These are phyloP conservation scores for Lepidium campestre DNA, from an alignment of 441 rosid species.

Conservation along the genomic window DNA sequence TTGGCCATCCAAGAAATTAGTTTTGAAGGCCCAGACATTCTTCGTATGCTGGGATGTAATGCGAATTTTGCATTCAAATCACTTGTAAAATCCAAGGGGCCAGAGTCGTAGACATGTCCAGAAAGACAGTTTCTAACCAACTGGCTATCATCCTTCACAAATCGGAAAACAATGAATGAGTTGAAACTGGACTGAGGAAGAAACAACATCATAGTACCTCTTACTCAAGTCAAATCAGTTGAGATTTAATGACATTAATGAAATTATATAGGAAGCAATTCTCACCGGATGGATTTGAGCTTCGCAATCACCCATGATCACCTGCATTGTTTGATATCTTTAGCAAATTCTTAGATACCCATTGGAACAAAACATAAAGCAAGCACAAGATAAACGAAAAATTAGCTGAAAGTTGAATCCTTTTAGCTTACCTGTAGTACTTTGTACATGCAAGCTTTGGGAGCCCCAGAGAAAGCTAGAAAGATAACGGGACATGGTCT, in stretches of 20 bases:
- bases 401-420: neutral
- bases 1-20: constrained; percentile 73
- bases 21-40: constrained; percentile 63
- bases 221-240: neutral
- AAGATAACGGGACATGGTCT: constrained; percentile 75
- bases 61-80: constrained; percentile 69
- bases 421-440: constrained; percentile 54
- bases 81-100: constrained; percentile 81
- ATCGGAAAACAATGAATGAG: neutral
- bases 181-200: neutral
- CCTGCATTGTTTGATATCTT: constrained; percentile 33
- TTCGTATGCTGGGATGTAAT: constrained; percentile 58
- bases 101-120: constrained; percentile 84
- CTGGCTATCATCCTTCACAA: constrained; percentile 56
- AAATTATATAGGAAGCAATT: neutral
- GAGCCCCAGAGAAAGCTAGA: constrained; percentile 75
- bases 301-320: constrained; percentile 60
- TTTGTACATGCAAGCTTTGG: constrained; percentile 90
- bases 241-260: neutral
- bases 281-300: constrained; percentile 59
- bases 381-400: neutral
- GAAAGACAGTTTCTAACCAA: constrained; percentile 67
- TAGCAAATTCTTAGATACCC: neutral
- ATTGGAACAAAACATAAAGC: constrained; percentile 1
- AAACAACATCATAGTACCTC: neutral